Percentiles rank a stretch among this genome's conserved stretches.
Evolutionary conservation across 768 basidiomycete genomes (phyloP).

Genomic region (Mycena sanguinolenta): DNA sequence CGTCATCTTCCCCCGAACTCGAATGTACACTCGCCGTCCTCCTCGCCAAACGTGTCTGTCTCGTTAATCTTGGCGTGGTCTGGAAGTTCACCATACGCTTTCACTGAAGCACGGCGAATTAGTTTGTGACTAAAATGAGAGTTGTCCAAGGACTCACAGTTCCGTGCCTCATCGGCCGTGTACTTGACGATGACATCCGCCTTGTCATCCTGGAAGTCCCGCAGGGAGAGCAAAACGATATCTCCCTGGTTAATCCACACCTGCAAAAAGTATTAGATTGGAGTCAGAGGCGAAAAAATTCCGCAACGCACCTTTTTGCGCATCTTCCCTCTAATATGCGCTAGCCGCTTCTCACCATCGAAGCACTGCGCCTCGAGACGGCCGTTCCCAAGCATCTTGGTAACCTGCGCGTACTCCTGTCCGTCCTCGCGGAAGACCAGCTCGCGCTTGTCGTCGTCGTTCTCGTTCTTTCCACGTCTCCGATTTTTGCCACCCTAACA

Average conservation of each 20-base stretch:
- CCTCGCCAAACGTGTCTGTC: conserved; percentile 93
- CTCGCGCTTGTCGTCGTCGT: conserved; percentile 98
- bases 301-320: conserved; percentile 87
- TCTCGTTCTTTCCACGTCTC: conserved; percentile 99
- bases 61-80: conserved; percentile 98
- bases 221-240: conserved; percentile 92
- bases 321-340: conserved; percentile 99
- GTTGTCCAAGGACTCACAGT: conserved; percentile 58
- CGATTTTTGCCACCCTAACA: conserved; percentile 97
- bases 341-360: conserved; percentile 97
- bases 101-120: conserved; percentile 64
- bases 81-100: conserved; percentile 98
- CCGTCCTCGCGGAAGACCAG: conserved; percentile 99
- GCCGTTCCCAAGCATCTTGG: conserved; percentile 99
- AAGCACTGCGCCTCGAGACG: conserved; percentile 97
- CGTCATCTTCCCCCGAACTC: conserved; percentile 90
- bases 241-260: conserved; percentile 99
- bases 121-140: neutral
- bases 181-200: conserved; percentile 99
- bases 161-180: conserved; percentile 94
- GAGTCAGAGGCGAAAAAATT: neutral
- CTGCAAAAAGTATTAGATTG: conserved; percentile 53
- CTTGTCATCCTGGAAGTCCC: conserved; percentile 99
- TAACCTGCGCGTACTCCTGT: conserved; percentile 98
- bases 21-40: conserved; percentile 90